Evolutionary conservation across 2,329 filamentous ascomycete genomes (phyloP), one percentile per base, ranked within the genome.

Genomic region (Beauveria asiatica): DNA sequence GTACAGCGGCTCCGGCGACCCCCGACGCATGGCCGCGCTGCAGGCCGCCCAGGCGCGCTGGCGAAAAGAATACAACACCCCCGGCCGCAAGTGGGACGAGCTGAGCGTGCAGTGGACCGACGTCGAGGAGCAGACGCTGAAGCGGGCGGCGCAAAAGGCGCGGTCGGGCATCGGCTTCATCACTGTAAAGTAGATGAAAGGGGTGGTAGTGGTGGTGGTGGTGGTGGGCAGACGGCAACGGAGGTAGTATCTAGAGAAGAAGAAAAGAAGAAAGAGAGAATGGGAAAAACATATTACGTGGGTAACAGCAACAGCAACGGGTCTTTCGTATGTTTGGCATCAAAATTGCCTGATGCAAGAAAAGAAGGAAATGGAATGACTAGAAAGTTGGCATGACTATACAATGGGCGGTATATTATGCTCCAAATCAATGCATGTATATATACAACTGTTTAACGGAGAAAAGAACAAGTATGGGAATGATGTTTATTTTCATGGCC

Each of bases 101-200:
- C 74, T 88, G 41, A 83, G 78, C 65, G 83, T 88, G 61, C 80
- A 83, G 70, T 89, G 86, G 86, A 88, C 85, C 10, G 85, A 88
- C 66, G 74, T 71, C 0, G 86, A 88, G 71, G 83, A 86, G 50
- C 83, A 88, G 73, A 81, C 79, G 42, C 74, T 88, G 65, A 81
- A 77, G 67, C 77, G 74, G 67, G 85, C 85, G 0, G 80, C 81
- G 19, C 75, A 75, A 57, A 74, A 74, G 51, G 85, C 86, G 9
- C 78, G 85, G 52, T 78, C 83, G 41, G 86, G 86, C 2, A 77
- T 89, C 54, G 85, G 81, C 0, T 88, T 89, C 67, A 74, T 89
- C 55, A 77, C 76, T 1, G 83, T 89, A 13, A 89, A 88, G 72
- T 88, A 73, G 74, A 37, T 37, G 2, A 27, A 27, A 23, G 3